Conservation (phyloP, 148 eudicot species). For the Selenicereus undatus region DNA sequence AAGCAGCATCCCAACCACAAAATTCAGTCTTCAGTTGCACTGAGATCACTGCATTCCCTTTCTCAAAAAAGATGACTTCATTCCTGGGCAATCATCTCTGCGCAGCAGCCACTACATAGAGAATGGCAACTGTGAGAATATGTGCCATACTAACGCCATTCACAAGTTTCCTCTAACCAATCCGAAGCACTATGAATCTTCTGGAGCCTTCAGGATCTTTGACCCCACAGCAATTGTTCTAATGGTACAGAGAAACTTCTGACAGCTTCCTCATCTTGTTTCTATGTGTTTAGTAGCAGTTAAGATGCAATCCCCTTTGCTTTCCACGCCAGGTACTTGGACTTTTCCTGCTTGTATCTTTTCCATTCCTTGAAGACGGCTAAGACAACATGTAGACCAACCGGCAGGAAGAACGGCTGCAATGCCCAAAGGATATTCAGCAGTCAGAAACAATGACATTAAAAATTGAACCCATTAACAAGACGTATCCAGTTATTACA, state of each 20-base stretch:
- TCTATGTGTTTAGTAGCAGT: neutral
- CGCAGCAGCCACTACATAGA: neutral
- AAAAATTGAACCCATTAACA: neutral
- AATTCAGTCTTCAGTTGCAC: neutral
- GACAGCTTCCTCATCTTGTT: neutral
- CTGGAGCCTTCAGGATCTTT: neutral
- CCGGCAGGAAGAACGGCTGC: conserved; percentile 97
- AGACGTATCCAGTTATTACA: neutral
- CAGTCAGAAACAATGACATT: neutral
- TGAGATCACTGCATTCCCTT: neutral
- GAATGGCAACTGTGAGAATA: neutral
- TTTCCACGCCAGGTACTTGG: conserved; percentile 64
- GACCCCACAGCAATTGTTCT: neutral
- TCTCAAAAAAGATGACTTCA: neutral
- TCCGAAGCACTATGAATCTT: neutral
- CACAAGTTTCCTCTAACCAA: neutral
- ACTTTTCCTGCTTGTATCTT: conserved; percentile 67
- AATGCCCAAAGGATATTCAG: conserved; percentile 1
- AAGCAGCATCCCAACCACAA: neutral
- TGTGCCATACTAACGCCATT: neutral
- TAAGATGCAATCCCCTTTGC: conserved; percentile 27
- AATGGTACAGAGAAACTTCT: neutral
- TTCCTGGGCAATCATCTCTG: neutral
- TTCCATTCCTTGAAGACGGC: conserved; percentile 79
- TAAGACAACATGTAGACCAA: conserved; percentile 61